Conservation (phyloP, 257 asterid species). For the Capsicum baccatum region DNA sequence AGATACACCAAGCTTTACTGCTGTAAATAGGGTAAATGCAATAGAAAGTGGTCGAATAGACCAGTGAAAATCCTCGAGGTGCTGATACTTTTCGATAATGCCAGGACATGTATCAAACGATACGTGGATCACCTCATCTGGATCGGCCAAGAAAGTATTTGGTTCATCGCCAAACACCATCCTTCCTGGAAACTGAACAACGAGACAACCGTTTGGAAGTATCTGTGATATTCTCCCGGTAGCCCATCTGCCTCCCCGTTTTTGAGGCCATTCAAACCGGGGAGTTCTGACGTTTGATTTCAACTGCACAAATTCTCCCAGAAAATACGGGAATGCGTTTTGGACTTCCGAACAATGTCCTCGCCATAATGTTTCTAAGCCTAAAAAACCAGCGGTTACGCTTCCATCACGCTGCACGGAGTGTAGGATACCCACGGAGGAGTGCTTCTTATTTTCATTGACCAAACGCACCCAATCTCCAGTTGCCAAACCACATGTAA, state of each 20-base stretch:
- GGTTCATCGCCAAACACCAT: slow-evolving; percentile 42
- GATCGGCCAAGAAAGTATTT: slow-evolving; percentile 54
- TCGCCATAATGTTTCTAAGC: slow-evolving; percentile 59
- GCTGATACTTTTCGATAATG: slow-evolving; percentile 61
- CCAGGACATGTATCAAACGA: slow-evolving; percentile 62
- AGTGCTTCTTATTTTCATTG: slow-evolving; percentile 45
- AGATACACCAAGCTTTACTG: slow-evolving; percentile 48
- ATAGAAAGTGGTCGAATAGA: slow-evolving; percentile 58
- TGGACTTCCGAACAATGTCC: slow-evolving; percentile 56
- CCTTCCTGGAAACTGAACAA: slow-evolving; percentile 57
- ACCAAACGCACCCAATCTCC: slow-evolving; percentile 68
- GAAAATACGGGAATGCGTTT: slow-evolving; percentile 44
- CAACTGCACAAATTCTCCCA: slow-evolving; percentile 58
- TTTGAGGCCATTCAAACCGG: slow-evolving; percentile 61
- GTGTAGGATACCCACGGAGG: slow-evolving; percentile 60
- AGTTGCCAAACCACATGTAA: slow-evolving; percentile 57
- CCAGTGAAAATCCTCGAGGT: slow-evolving; percentile 69
- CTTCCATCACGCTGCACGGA: slow-evolving; percentile 57
- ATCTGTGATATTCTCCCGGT: slow-evolving; percentile 56
- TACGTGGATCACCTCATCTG: slow-evolving; percentile 59
- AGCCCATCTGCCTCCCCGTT: slow-evolving; percentile 53
- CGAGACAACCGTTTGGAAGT: slow-evolving; percentile 69
- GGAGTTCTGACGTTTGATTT: slow-evolving; percentile 50
- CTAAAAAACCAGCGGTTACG: slow-evolving; percentile 52
- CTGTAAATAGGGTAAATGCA: slow-evolving; percentile 44